These are phyloP conservation scores for Sordaria brevicollis DNA, from an alignment of 495 filamentous ascomycete genomes.

Conservation along the genomic window DNA sequence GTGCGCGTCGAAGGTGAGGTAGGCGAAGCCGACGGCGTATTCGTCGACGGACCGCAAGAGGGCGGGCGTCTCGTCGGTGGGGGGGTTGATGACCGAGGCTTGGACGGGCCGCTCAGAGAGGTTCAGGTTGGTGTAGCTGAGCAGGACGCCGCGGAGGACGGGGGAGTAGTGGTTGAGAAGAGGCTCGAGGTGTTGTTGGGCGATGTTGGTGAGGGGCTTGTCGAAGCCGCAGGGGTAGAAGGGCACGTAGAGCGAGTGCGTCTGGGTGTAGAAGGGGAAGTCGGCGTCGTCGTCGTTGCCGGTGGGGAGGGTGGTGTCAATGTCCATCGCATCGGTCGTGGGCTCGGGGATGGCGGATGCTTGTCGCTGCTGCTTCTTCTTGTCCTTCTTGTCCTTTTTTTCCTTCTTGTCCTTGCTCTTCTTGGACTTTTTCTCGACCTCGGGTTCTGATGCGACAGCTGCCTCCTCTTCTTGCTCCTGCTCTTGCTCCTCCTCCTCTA, in stretches of 20 bases:
- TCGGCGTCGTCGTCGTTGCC: conserved; percentile 11
- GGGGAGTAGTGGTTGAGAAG: conserved; percentile 38
- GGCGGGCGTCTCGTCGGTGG: conserved; percentile 29
- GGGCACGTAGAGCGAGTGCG: conserved; percentile 37
- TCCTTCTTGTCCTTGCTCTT: conserved; percentile 17
- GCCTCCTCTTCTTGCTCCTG: conserved; percentile 3
- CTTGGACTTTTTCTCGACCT: conserved; percentile 11
- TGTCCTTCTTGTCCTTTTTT: conserved; percentile 8
- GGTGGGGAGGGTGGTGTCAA: conserved; percentile 6
- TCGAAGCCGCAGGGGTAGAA: conserved; percentile 36
- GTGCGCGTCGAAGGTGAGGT: conserved; percentile 36
- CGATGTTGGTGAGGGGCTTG: conserved; percentile 32
- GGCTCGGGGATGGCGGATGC: conserved; percentile 2
- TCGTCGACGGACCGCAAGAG: conserved; percentile 32
- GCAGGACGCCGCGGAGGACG: conserved; percentile 32
- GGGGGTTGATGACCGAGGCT: conserved; percentile 17
- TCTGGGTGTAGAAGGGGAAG: conserved; percentile 39
- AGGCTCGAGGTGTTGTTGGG: conserved; percentile 34
- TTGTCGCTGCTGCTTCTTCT: conserved; percentile 2
- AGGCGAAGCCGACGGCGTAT: conserved; percentile 35
- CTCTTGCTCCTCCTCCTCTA: conserved; percentile 3
- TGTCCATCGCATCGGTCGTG: conserved; percentile 15
- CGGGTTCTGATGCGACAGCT: not conserved
- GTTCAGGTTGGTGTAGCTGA: conserved; percentile 36
- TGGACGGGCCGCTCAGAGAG: conserved; percentile 32